Evolutionary conservation across 805 yeast species (phyloP).

Genomic region (Hyphopichia homilentoma): DNA sequence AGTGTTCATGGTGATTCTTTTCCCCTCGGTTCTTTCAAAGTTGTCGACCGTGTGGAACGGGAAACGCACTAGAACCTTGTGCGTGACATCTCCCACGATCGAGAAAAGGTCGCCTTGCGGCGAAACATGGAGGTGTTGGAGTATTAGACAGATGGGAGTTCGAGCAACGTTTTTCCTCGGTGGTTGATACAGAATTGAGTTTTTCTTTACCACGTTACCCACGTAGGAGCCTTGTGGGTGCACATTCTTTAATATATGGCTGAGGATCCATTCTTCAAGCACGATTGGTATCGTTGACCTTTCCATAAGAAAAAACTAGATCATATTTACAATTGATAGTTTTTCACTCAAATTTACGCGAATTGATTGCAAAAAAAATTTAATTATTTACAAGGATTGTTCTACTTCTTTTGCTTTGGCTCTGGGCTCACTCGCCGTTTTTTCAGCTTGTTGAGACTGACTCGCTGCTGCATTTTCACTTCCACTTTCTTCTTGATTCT

Average conservation of each 20-base stretch:
- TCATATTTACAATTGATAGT: not conserved
- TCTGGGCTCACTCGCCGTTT: not conserved
- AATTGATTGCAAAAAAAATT: no score
- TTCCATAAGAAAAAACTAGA: not conserved
- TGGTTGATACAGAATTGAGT: slow-evolving; percentile 9
- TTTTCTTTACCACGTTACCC: slow-evolving; percentile 12
- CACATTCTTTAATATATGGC: slow-evolving; percentile 7
- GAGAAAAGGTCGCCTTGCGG: slow-evolving; percentile 22
- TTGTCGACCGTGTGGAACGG: slow-evolving; percentile 21
- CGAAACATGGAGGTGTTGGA: slow-evolving; percentile 20
- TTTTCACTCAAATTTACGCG: no score
- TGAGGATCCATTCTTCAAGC: slow-evolving; percentile 24
- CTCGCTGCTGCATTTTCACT: no score
- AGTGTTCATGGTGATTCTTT: slow-evolving; percentile 32
- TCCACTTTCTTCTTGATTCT: slow-evolving; percentile 30
- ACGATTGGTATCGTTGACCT: slow-evolving; percentile 14
- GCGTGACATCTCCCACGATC: slow-evolving; percentile 28
- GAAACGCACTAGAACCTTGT: slow-evolving; percentile 27
- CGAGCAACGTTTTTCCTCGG: slow-evolving; percentile 6
- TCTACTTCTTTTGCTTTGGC: not conserved
- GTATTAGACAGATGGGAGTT: slow-evolving; percentile 27
- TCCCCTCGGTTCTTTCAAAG: slow-evolving; percentile 28
- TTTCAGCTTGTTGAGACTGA: no score
- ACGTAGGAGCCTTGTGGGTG: slow-evolving; percentile 5
- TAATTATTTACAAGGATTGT: slow-evolving; percentile 3